Conservation (phyloP, 1,139 yeast species). For the Debaryomyces fabryi region DNA sequence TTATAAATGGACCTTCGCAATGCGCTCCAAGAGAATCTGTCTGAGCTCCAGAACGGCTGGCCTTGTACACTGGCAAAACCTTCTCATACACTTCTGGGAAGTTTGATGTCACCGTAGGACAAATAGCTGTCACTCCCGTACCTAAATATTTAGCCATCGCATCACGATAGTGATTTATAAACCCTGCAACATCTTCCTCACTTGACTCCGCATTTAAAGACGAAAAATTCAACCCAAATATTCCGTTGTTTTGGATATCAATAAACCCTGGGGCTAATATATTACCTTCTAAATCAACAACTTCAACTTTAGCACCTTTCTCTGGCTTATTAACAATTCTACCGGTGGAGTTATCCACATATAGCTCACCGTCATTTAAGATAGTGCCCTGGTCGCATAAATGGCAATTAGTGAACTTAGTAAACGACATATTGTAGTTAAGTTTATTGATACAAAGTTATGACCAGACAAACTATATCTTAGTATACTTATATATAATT, state of each 20-base stretch:
- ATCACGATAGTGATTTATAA: conserved; percentile 39
- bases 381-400: conserved; percentile 55
- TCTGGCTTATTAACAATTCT: conserved; percentile 39
- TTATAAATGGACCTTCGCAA: conserved; percentile 65
- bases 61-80: conserved; percentile 51
- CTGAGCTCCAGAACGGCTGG: conserved; percentile 36
- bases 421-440: conserved; percentile 13
- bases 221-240: conserved; percentile 61
- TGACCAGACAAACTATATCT: background rate
- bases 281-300: conserved; percentile 51
- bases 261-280: conserved; percentile 62
- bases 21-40: conserved; percentile 67
- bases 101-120: conserved; percentile 65
- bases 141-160: conserved; percentile 52
- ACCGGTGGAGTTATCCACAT: conserved; percentile 48
- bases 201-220: conserved; percentile 39
- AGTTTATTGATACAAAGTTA: background rate
- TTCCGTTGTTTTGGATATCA: conserved; percentile 65
- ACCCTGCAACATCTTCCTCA: conserved; percentile 34
- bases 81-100: conserved; percentile 54
- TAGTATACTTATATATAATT: background rate
- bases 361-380: conserved; percentile 43
- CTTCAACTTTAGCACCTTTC: conserved; percentile 19
- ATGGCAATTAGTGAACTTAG: conserved; percentile 51
- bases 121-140: conserved; percentile 61